Evolutionary conservation across 805 yeast species (phyloP), one percentile per base, ranked within the genome.

Genomic region (Saturnispora ahearnii): DNA sequence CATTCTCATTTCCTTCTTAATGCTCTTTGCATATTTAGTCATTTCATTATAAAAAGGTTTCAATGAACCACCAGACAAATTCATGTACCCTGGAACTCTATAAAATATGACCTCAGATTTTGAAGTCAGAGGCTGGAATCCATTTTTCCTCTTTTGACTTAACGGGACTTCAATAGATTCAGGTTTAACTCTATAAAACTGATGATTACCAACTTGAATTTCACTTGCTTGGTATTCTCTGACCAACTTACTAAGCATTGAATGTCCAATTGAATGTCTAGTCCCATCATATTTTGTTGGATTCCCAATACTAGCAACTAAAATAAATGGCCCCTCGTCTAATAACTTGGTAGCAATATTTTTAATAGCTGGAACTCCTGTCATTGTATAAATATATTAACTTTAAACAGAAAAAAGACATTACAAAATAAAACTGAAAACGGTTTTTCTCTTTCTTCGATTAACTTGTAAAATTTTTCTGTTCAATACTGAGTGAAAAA

Each of bases 191-290:
- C 41, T 4, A 41, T 42, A 28, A 46, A 40, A 40, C 38, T 37
- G n/a, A 29, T 26, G 24, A 10, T 11, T 36, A 9, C 41, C 34
- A 13, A 41, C 37, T 3, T 26, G 29, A 4, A 42, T 32, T 30
- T 42, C 46, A 15, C 24, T 24, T 18, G 51, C 49, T 15, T 28
- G 13, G 9, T 29, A 37, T 11, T 32, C 29, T 8, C 11, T n/a
- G 10, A 48, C 21, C 12, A 51, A 33, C 37, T 56, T 41, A 33
- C 81, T 69, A 36, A 81, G 65, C 34, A 80, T 61, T 45, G 73
- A 61, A 54, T 85, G 86, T 1, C 96, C 96, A 0, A 82, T 87
- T 52, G 83, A 87, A 60, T 88, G 96, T 33, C 95, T 69, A 0
- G 95, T 84, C 6, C 72, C 70, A 7, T 66, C 64, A 57, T 74